phyloP scores from a whole-genome alignment of 129 eudicot genomes.

The Centaurea solstitialis region DNA sequence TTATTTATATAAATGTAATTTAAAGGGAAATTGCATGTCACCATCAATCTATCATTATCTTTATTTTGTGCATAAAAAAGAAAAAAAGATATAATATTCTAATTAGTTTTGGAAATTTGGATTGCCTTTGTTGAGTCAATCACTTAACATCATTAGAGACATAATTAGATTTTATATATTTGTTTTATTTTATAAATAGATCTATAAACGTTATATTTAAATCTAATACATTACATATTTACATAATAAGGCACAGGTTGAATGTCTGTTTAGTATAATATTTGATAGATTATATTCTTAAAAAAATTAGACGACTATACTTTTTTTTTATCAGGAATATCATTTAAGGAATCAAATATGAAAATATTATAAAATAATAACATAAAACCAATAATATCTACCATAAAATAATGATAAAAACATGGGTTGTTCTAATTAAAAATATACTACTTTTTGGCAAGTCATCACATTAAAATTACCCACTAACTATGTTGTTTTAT shows the following conservation, averaged over 20 bases:
- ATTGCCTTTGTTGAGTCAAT: background rate
- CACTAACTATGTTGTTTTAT: too few species aligned
- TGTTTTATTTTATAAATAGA: background rate
- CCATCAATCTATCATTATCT: background rate
- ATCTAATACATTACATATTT: background rate
- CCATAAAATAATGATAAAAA: background rate
- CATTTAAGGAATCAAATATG: too few species aligned
- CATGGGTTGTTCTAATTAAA: background rate
- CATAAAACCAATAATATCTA: background rate
- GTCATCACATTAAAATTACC: background rate
- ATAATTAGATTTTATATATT: background rate
- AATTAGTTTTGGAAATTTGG: background rate
- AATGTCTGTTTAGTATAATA: background rate
- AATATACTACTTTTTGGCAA: background rate
- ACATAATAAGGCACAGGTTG: background rate
- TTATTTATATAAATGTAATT: background rate
- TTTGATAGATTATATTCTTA: background rate
- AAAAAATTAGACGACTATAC: background rate
- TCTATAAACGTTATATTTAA: background rate
- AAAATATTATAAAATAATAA: background rate
- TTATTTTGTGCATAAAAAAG: background rate
- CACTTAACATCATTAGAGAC: background rate
- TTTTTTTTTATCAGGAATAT: background rate
- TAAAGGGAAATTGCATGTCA: background rate
- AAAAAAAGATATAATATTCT: background rate